Evolutionary conservation across 208 protist genomes (phyloP).

Genomic region (Phytomonas sp.): DNA sequence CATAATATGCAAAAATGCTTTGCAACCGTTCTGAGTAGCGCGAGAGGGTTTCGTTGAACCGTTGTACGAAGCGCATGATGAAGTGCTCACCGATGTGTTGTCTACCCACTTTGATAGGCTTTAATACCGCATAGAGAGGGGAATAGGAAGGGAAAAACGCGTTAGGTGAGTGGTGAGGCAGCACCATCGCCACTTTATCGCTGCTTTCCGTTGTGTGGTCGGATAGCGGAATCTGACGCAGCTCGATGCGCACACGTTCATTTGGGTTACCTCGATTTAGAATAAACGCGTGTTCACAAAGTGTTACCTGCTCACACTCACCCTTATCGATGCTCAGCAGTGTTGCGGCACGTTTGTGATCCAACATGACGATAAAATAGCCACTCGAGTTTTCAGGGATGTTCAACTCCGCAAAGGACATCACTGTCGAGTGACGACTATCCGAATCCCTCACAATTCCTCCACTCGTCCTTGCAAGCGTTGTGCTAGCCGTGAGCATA

Average conservation of each 20-base stretch:
- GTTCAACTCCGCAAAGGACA: constrained; percentile 18
- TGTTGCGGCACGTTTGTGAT: constrained; percentile 43
- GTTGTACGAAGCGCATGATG: constrained; percentile 56
- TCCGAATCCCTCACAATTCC: neutral
- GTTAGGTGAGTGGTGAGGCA: neutral
- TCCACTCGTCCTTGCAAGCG: neutral
- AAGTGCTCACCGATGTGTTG: constrained; percentile 63
- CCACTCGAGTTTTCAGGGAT: constrained; percentile 26
- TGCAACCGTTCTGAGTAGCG: constrained; percentile 27
- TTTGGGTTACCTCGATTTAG: constrained; percentile 61
- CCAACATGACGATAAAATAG: constrained; percentile 57
- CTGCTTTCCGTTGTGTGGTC: neutral
- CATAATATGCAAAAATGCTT: constrained; percentile 22
- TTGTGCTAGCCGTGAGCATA: neutral
- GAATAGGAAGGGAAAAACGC: constrained; percentile 8
- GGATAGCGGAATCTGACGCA: constrained; percentile 21
- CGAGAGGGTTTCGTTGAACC: constrained; percentile 49
- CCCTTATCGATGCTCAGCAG: constrained; percentile 60
- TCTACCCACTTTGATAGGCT: constrained; percentile 38
- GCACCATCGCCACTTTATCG: neutral
- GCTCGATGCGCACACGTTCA: constrained; percentile 54
- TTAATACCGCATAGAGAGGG: constrained; percentile 13
- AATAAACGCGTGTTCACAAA: constrained; percentile 66
- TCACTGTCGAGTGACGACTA: neutral
- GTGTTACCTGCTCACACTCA: constrained; percentile 23